Evolutionary conservation across 1,284 basidiomycete genomes (phyloP).

Genomic region (Pseudozyma pruni): DNA sequence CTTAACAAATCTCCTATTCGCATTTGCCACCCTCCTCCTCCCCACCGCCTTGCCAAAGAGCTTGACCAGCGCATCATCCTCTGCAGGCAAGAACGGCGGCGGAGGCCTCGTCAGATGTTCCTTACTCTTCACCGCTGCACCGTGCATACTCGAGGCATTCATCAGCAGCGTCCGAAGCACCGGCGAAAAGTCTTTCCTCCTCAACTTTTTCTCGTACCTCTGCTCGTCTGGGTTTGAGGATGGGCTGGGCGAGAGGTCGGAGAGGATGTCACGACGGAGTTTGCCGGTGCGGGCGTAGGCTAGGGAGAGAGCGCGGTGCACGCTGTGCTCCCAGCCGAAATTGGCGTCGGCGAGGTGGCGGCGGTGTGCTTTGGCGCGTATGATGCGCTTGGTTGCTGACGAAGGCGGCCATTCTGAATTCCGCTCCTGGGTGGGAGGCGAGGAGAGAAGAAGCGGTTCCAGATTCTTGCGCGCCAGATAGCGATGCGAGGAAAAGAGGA

Average conservation of each 20-base stretch:
- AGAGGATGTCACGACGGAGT: constrained; percentile 27
- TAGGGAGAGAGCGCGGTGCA: constrained; percentile 22
- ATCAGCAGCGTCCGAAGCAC: constrained; percentile 17
- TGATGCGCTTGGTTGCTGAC: constrained; percentile 6
- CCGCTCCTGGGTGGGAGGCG: neutral
- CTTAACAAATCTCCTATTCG: constrained; percentile 4
- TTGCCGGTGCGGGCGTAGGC: constrained; percentile 37
- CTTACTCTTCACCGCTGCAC: constrained; percentile 12
- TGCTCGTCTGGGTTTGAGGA: neutral
- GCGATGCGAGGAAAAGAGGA: constrained; percentile 30
- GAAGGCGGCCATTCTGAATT: constrained; percentile 7
- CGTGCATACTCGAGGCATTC: constrained; percentile 22
- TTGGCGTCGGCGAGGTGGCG: constrained; percentile 43
- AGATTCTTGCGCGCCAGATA: constrained; percentile 37
- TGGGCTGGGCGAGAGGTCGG: constrained; percentile 16
- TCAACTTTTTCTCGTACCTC: neutral
- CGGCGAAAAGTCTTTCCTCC: constrained; percentile 1
- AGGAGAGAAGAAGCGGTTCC: constrained; percentile 20
- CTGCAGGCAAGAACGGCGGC: constrained; percentile 25
- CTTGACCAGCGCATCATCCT: constrained; percentile 29
- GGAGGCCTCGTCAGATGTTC: constrained; percentile 22
- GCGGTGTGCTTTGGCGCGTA: constrained; percentile 23
- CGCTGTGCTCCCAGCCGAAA: constrained; percentile 38
- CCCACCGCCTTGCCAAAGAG: constrained; percentile 13
- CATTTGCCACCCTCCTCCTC: constrained; percentile 17